Conservation (phyloP, 345 rosid species). For the Gossypium rotundifolium region DNA sequence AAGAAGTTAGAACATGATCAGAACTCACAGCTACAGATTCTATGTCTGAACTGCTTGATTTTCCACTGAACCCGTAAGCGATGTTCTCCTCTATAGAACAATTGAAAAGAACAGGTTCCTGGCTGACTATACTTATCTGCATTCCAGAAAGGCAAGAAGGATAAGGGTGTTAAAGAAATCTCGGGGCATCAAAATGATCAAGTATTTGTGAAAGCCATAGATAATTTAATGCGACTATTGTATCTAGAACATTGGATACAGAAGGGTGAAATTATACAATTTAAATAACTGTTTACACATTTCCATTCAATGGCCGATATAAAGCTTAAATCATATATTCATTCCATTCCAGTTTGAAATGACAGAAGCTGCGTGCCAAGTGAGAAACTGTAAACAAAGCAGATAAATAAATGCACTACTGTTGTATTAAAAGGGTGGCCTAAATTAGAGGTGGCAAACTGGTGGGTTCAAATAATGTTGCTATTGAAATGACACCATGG, state of each 20-base stretch:
- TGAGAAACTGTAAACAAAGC: too few relatives aligned
- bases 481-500: neutral
- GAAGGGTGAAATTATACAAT: neutral
- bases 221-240: neutral
- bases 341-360: too few relatives aligned
- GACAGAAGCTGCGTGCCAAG: too few relatives aligned
- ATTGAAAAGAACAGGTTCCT: slow-evolving; percentile 79
- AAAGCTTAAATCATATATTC: too few relatives aligned
- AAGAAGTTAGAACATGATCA: neutral
- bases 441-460: too few relatives aligned
- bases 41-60: slow-evolving; percentile 41
- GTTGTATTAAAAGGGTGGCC: too few relatives aligned
- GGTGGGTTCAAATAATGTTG: neutral
- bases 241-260: neutral
- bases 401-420: too few relatives aligned
- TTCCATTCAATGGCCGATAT: neutral
- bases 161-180: neutral
- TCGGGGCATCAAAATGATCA: neutral
- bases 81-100: slow-evolving; percentile 42
- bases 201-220: neutral
- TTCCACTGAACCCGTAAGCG: slow-evolving; percentile 68
- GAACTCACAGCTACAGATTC: slow-evolving; percentile 69
- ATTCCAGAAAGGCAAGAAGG: neutral
- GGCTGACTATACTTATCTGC: slow-evolving; percentile 95
- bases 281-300: neutral